Conservation (phyloP, 1,284 basidiomycete species). For the Sanghuangporus baumii region DNA sequence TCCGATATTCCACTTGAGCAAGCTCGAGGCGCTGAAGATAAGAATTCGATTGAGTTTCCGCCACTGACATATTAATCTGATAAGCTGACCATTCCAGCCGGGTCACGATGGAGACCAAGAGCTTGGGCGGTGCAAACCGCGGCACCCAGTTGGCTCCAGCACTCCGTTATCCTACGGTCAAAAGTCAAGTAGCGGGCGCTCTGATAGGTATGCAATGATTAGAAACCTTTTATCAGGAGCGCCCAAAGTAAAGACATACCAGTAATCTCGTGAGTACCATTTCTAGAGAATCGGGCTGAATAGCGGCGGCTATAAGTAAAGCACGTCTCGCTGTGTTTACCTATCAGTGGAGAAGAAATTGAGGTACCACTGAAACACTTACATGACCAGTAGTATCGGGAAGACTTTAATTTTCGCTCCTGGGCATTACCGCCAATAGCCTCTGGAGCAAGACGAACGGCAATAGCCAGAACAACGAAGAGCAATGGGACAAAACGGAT, state of each 20-base stretch:
- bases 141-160: slow-evolving; percentile 92
- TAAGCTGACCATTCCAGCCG: slow-evolving; percentile 68
- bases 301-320: slow-evolving; percentile 82
- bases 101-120: slow-evolving; percentile 88
- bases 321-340: slow-evolving; percentile 65
- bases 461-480: slow-evolving; percentile 91
- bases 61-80: slow-evolving; percentile 1
- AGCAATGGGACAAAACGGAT: slow-evolving; percentile 86
- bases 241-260: slow-evolving; percentile 41
- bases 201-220: slow-evolving; percentile 34
- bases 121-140: slow-evolving; percentile 93
- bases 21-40: slow-evolving; percentile 63
- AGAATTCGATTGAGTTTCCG: slow-evolving; percentile 5
- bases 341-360: neutral
- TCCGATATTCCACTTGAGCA: slow-evolving; percentile 80
- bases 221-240: neutral
- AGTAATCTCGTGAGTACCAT: slow-evolving; percentile 84
- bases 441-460: slow-evolving; percentile 82
- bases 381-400: slow-evolving; percentile 95
- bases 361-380: slow-evolving; percentile 28
- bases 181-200: slow-evolving; percentile 89
- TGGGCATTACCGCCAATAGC: slow-evolving; percentile 75
- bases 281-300: slow-evolving; percentile 86
- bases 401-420: slow-evolving; percentile 68
- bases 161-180: slow-evolving; percentile 85